phyloP scores from a whole-genome alignment of 2,329 filamentous ascomycete genomes.

The Trichoderma sp. region DNA sequence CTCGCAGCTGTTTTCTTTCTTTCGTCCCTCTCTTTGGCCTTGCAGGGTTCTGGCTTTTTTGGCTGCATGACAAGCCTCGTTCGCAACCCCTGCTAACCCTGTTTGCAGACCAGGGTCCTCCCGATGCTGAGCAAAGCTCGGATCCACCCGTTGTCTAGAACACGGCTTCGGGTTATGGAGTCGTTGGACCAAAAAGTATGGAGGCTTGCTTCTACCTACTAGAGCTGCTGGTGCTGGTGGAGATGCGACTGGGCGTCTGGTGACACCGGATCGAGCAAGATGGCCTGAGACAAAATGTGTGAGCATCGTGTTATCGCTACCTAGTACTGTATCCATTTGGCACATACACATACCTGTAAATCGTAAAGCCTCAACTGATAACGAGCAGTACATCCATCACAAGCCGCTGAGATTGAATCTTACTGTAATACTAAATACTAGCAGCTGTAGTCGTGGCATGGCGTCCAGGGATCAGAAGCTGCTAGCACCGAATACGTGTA shows the following conservation, averaged over 20 bases:
- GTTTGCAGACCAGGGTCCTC: background rate
- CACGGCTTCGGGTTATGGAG: background rate
- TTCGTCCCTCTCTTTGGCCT: background rate
- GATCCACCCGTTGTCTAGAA: slow-evolving; percentile 17
- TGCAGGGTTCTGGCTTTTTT: background rate
- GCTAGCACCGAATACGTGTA: slow-evolving; percentile 2
- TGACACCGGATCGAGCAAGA: background rate
- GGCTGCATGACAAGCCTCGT: slow-evolving; percentile 14
- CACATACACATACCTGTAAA: background rate
- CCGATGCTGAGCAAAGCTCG: background rate
- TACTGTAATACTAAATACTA: background rate
- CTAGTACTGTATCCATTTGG: background rate
- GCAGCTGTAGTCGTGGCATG: background rate
- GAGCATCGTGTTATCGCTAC: background rate
- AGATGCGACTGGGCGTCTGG: background rate
- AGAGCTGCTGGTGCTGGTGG: background rate
- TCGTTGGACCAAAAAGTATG: background rate
- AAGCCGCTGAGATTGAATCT: background rate
- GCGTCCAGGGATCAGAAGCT: background rate
- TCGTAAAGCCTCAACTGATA: background rate
- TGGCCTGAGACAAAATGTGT: background rate
- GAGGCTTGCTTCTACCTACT: background rate
- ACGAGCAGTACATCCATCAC: background rate
- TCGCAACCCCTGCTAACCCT: background rate
- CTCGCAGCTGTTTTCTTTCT: background rate